Conservation (phyloP, 805 yeast genomes). For the Sugiyamaella mastotermitis region DNA sequence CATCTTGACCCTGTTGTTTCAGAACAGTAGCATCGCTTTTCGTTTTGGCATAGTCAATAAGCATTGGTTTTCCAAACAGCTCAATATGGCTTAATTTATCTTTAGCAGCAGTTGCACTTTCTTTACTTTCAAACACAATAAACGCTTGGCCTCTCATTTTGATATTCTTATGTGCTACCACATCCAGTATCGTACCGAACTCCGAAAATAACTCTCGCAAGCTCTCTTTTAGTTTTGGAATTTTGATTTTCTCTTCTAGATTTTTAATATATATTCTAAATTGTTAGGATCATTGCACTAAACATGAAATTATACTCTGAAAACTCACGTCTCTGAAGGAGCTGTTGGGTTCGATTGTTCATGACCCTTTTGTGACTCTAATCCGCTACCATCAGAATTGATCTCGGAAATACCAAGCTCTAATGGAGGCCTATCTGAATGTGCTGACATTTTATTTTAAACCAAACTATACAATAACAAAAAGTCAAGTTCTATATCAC, state of each 20-base stretch:
- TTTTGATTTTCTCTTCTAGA: constrained; percentile 61
- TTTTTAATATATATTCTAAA: constrained; percentile 54
- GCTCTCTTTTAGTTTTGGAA: constrained; percentile 41
- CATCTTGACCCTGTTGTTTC: constrained; percentile 27
- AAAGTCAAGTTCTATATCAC: too few relatives aligned
- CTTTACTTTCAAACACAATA: constrained; percentile 44
- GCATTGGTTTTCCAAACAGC: constrained; percentile 45
- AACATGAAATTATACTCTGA: background rate
- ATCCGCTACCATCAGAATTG: too few relatives aligned
- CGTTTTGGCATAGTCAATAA: constrained; percentile 41
- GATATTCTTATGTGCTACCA: constrained; percentile 56
- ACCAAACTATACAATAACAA: too few relatives aligned
- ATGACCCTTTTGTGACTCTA: too few relatives aligned
- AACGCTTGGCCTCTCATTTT: constrained; percentile 80
- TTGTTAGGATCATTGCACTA: background rate
- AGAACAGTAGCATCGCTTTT: constrained; percentile 43
- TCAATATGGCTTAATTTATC: constrained; percentile 36
- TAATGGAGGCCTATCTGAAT: too few relatives aligned
- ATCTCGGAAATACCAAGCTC: too few relatives aligned
- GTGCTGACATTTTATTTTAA: too few relatives aligned
- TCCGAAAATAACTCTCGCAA: constrained; percentile 39
- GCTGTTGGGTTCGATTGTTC: too few relatives aligned
- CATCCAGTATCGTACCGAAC: constrained; percentile 43
- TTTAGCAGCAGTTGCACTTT: constrained; percentile 42
- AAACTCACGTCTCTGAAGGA: too few relatives aligned